phyloP scores from a whole-genome alignment of 1,139 yeast species.

The Scheffersomyces cryptocercus region DNA sequence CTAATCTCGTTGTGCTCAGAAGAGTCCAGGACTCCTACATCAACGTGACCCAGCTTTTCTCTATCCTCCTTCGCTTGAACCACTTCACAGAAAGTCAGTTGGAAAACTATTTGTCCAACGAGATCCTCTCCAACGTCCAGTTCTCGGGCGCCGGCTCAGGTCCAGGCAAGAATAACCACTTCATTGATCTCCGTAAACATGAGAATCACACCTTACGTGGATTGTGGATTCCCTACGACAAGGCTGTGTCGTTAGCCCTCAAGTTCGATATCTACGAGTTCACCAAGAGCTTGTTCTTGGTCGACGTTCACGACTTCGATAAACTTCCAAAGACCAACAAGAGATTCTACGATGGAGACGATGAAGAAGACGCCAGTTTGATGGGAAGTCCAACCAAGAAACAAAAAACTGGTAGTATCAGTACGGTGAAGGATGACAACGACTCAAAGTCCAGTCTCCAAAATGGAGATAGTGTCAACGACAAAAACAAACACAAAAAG shows the following conservation, averaged over 20 bases:
- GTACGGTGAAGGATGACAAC: slow-evolving; percentile 1
- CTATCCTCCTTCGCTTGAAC: slow-evolving; percentile 32
- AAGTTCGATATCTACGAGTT: slow-evolving; percentile 44
- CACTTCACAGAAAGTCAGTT: slow-evolving; percentile 26
- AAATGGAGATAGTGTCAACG: not conserved
- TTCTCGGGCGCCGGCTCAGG: slow-evolving; percentile 24
- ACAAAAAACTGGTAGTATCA: slow-evolving; percentile 7
- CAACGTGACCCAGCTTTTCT: slow-evolving; percentile 41
- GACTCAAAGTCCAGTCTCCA: not conserved
- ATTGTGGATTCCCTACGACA: slow-evolving; percentile 48
- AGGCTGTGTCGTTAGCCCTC: slow-evolving; percentile 42
- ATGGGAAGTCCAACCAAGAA: slow-evolving; percentile 19
- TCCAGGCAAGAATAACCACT: slow-evolving; percentile 11
- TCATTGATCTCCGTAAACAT: slow-evolving; percentile 32
- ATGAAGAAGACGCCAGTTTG: slow-evolving; percentile 11
- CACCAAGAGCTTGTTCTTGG: slow-evolving; percentile 39
- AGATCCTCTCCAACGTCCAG: slow-evolving; percentile 34
- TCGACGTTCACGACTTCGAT: slow-evolving; percentile 50
- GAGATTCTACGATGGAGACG: slow-evolving; percentile 14
- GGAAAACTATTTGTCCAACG: slow-evolving; percentile 33
- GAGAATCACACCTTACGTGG: slow-evolving; percentile 32
- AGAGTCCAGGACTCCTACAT: slow-evolving; percentile 48
- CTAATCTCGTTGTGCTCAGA: slow-evolving; percentile 31
- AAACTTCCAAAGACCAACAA: slow-evolving; percentile 31
- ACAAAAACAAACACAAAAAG: not conserved